These are phyloP conservation scores for Peribolospora kevripleyi DNA, from an alignment of 768 basidiomycete species.

Conservation along the genomic window DNA sequence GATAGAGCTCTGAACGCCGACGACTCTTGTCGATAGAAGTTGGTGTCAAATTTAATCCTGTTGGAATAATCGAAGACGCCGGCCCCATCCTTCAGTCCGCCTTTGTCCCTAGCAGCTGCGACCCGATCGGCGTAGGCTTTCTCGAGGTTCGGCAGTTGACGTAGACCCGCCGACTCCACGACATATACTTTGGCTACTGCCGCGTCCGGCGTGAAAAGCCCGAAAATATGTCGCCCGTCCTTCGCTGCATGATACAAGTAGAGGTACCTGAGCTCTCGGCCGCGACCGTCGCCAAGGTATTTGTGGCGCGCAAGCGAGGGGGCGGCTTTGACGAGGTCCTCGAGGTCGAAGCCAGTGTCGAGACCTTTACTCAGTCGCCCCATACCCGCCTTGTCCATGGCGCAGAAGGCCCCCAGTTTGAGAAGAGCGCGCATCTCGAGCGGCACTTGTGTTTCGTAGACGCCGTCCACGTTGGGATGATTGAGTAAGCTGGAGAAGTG, in stretches of 20 bases:
- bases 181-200: constrained; percentile 45
- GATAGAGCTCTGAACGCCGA: constrained; percentile 69
- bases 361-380: constrained; percentile 63
- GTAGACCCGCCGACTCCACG: constrained; percentile 68
- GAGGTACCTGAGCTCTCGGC: constrained; percentile 44
- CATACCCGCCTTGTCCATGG: constrained; percentile 31
- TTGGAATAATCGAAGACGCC: constrained; percentile 37
- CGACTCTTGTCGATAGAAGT: constrained; percentile 53
- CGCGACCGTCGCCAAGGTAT: constrained; percentile 41
- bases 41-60: constrained; percentile 23
- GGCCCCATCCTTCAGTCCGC: constrained; percentile 20
- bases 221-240: constrained; percentile 60
- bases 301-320: constrained; percentile 34
- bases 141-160: constrained; percentile 56
- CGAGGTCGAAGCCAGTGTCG: constrained; percentile 54
- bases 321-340: constrained; percentile 44
- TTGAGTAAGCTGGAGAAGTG: constrained; percentile 83
- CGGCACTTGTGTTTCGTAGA: constrained; percentile 83
- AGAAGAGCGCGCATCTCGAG: constrained; percentile 56
- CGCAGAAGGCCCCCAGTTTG: constrained; percentile 60
- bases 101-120: constrained; percentile 15
- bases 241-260: constrained; percentile 68
- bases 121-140: constrained; percentile 37
- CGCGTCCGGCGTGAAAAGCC: constrained; percentile 52
- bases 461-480: constrained; percentile 80